These are phyloP conservation scores for Ophiostoma ulmi DNA, from an alignment of 2,329 filamentous ascomycete species.

Conservation along the genomic window DNA sequence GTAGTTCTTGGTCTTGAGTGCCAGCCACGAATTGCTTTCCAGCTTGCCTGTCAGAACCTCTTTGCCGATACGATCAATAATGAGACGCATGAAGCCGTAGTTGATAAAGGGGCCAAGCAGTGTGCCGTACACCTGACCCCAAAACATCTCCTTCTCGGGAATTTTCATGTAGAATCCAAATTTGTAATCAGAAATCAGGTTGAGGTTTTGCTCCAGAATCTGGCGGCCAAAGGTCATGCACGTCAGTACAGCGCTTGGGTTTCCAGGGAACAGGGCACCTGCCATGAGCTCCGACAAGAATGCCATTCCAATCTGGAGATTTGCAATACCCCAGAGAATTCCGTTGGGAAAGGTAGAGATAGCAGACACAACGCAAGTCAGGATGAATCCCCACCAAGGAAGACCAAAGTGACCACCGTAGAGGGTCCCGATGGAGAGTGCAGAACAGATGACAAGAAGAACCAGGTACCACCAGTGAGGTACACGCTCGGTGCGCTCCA, in stretches of 20 bases:
- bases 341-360: conserved; percentile 40
- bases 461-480: conserved; percentile 28
- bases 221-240: conserved; percentile 34
- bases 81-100: conserved; percentile 33
- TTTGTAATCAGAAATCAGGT: conserved; percentile 35
- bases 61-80: conserved; percentile 30
- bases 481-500: conserved; percentile 26
- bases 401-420: conserved; percentile 35
- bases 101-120: conserved; percentile 34
- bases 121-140: conserved; percentile 35
- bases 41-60: conserved; percentile 28
- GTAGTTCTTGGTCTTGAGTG: conserved; percentile 33
- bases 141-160: conserved; percentile 36
- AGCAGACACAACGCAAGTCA: conserved; percentile 36
- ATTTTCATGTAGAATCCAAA: conserved; percentile 40
- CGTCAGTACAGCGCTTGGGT: conserved; percentile 33
- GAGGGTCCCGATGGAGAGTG: conserved; percentile 38
- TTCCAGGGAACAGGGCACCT: conserved; percentile 43
- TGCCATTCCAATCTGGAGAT: conserved; percentile 36
- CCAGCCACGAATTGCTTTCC: conserved; percentile 31
- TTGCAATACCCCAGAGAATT: conserved; percentile 33
- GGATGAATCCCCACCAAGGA: conserved; percentile 41
- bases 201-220: conserved; percentile 35
- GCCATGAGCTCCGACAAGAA: conserved; percentile 46
- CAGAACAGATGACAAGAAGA: conserved; percentile 35